phyloP scores from a whole-genome alignment of 2,329 filamentous ascomycete species.

The Huntiella moniliformis region DNA sequence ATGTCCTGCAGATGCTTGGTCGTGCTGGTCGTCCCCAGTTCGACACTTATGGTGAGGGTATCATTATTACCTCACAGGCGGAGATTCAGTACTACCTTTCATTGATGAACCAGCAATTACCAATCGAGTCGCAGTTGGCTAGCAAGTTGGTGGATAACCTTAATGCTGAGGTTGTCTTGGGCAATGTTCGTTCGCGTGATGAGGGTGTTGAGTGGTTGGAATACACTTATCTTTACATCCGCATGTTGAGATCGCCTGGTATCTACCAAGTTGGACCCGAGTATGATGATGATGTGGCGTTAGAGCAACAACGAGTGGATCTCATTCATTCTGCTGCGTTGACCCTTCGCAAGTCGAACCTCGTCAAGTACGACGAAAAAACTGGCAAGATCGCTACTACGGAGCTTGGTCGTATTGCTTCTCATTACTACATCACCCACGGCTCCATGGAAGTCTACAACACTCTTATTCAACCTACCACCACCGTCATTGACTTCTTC shows the following conservation, averaged over 20 bases:
- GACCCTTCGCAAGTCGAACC: constrained; percentile 67
- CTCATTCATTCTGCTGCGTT: constrained; percentile 83
- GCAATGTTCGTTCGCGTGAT: constrained; percentile 77
- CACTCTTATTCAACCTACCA: constrained; percentile 79
- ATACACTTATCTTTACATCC: constrained; percentile 93
- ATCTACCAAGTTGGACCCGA: constrained; percentile 91
- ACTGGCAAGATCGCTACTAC: constrained; percentile 75
- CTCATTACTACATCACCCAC: constrained; percentile 95
- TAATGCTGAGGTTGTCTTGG: constrained; percentile 88
- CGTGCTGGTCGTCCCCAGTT: constrained; percentile 92
- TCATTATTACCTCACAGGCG: constrained; percentile 88
- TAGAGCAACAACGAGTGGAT: constrained; percentile 96
- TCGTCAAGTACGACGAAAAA: constrained; percentile 92
- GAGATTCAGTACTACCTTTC: constrained; percentile 98
- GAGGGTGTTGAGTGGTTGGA: constrained; percentile 98
- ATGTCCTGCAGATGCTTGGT: constrained; percentile 96
- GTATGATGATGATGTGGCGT: constrained; percentile 75
- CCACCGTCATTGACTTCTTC: constrained; percentile 89
- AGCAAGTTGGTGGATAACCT: constrained; percentile 87
- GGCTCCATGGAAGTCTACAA: constrained; percentile 96
- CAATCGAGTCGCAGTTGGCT: constrained; percentile 91
- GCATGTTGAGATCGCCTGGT: constrained; percentile 89
- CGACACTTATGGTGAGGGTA: constrained; percentile 94
- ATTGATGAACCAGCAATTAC: constrained; percentile 86
- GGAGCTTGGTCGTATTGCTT: constrained; percentile 85